These are phyloP conservation scores for Aspergillus ellipticus DNA, from an alignment of 495 filamentous ascomycete species.

Conservation along the genomic window DNA sequence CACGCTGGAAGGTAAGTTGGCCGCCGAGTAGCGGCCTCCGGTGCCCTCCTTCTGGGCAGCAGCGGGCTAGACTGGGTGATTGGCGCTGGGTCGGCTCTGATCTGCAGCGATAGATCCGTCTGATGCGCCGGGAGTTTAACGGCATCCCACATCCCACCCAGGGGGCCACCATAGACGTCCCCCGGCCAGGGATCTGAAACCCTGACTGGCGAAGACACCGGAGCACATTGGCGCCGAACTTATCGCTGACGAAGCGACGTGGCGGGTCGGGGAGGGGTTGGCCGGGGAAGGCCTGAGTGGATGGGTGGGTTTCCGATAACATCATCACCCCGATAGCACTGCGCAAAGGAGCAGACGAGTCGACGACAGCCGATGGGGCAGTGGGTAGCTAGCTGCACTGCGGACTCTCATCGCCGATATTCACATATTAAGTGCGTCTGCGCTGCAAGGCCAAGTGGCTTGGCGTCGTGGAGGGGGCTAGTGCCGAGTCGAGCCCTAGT, in stretches of 20 bases:
- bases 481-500: neutral
- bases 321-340: too few species aligned
- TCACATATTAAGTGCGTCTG: neutral
- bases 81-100: neutral
- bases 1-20: neutral
- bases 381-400: neutral
- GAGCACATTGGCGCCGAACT: neutral
- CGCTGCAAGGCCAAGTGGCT: neutral
- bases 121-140: slow-evolving; percentile 2
- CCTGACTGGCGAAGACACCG: slow-evolving; percentile 1
- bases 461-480: neutral
- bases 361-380: neutral
- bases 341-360: too few species aligned
- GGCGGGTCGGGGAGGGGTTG: neutral
- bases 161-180: neutral
- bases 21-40: neutral
- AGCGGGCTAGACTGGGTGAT: neutral
- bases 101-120: slow-evolving; percentile 1
- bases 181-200: neutral
- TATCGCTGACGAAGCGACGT: neutral
- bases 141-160: neutral
- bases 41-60: neutral
- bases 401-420: neutral
- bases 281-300: neutral
- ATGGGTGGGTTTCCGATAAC: neutral